Base-by-base conservation (phyloP, 805 yeast species). In the Yueomyces sinensis region DNA sequence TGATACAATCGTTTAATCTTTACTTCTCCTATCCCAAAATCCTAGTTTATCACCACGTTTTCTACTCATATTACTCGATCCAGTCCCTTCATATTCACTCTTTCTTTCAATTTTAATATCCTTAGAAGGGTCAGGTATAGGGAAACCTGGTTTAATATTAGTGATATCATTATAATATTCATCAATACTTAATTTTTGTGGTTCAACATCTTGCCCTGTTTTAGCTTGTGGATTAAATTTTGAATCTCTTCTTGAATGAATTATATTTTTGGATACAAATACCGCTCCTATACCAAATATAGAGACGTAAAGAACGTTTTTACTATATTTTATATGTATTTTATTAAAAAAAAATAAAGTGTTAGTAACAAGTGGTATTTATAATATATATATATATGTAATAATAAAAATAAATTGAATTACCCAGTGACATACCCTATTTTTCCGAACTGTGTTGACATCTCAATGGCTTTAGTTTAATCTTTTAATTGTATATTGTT, bases 31-130 rank as follows among this genome's bases (percentile, higher is more conserved):
- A 32, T 50, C 52, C 24, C 46, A 37, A 34, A 53, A 50, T 1
- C 59, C 59, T 27, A 56, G 39, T 32, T 45, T 56, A 46, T 76
- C 86, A 40, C 82, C 82, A 13, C 66, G 57, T 37, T 61, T 68
- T 46, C 82, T 63, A n/a, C 74, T 61, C 27, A 59, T 52, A 37
- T 75, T 76, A 32, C 82, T 69, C 36, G 61, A 60, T 1, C 83
- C 82, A 1, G 78, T 65, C 4, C 86, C 89, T 44, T 76, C 82
- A 47, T 67, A 81, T 45, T 69, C 74, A 35, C 78, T 71, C 41
- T 74, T 73, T 40, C 86, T 59, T 51, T 52, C 57, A 16, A 29
- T 34, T 17, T 30, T 27, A 7, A 32, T 29, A 2, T 33, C 37
- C 6, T n/a, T 3, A n/a, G n/a, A 13, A 4, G 39, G 38, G 9